Evolutionary conservation across 1,284 basidiomycete genomes (phyloP).

Genomic region (Cryptococcus sp.): DNA sequence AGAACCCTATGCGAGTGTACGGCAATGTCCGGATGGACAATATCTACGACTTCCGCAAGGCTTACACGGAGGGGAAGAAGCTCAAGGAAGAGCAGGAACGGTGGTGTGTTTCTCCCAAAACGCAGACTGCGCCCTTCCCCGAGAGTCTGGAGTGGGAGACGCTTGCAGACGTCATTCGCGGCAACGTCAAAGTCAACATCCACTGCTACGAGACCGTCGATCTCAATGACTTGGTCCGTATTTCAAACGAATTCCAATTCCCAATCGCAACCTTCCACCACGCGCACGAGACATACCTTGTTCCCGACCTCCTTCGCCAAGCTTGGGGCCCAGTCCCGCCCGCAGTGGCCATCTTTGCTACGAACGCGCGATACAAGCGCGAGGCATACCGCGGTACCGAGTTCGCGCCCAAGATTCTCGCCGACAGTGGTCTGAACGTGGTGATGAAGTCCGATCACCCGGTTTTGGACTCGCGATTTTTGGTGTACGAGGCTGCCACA

Average conservation of each 20-base stretch:
- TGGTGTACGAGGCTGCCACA: slow-evolving; percentile 84
- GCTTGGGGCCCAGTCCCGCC: slow-evolving; percentile 66
- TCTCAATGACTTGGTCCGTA: slow-evolving; percentile 62
- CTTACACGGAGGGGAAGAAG: slow-evolving; percentile 71
- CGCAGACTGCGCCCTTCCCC: slow-evolving; percentile 62
- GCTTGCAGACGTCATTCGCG: slow-evolving; percentile 78
- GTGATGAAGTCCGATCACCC: slow-evolving; percentile 69
- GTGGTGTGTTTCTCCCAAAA: slow-evolving; percentile 63
- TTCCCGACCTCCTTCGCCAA: slow-evolving; percentile 73
- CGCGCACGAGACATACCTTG: slow-evolving; percentile 80
- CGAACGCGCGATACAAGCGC: slow-evolving; percentile 51
- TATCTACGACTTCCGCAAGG: slow-evolving; percentile 61
- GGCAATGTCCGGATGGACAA: slow-evolving; percentile 59
- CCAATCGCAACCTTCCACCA: slow-evolving; percentile 82
- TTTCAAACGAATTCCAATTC: slow-evolving; percentile 73
- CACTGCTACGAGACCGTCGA: slow-evolving; percentile 81
- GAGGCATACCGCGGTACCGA: slow-evolving; percentile 72
- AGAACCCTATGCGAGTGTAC: slow-evolving; percentile 58
- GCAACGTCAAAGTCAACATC: slow-evolving; percentile 66
- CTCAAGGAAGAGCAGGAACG: slow-evolving; percentile 71
- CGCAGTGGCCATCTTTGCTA: slow-evolving; percentile 74
- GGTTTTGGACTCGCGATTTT: slow-evolving; percentile 71
- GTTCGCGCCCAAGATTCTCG: slow-evolving; percentile 76
- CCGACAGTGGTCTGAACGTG: slow-evolving; percentile 71
- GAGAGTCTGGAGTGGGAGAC: slow-evolving; percentile 80